These are phyloP conservation scores for Solanum pimpinellifolium DNA, from an alignment of 257 asterid genomes.

Conservation along the genomic window DNA sequence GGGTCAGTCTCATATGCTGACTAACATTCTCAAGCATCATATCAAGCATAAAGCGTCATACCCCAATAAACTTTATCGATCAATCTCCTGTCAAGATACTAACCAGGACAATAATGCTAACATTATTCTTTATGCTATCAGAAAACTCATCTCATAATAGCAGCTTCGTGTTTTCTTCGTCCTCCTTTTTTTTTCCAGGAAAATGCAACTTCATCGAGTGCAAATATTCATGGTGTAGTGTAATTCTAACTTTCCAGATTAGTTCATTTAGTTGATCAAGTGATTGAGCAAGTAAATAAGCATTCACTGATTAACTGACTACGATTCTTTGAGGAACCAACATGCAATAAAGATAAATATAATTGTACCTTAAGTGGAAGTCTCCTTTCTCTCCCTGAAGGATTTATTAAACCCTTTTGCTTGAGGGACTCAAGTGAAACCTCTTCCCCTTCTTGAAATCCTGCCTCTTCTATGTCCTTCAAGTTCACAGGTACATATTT, in stretches of 20 bases:
- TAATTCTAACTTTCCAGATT: not conserved
- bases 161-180: not conserved
- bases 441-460: constrained; percentile 88
- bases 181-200: not conserved
- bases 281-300: not conserved
- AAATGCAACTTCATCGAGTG: not conserved
- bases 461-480: constrained; percentile 69
- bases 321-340: not conserved
- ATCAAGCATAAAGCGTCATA: not conserved
- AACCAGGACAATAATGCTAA: not conserved
- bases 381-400: constrained; percentile 91
- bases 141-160: not conserved
- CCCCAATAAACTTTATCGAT: not conserved
- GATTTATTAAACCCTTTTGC: constrained; percentile 75
- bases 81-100: not conserved
- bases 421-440: constrained; percentile 88
- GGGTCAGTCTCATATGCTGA: not conserved
- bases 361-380: constrained; percentile 77
- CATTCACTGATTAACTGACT: not conserved
- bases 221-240: not conserved
- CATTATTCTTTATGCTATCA: not conserved
- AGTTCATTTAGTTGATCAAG: not conserved
- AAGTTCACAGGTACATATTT: constrained; percentile 84
- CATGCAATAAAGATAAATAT: not conserved
- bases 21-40: not conserved